Conservation (phyloP, 257 asterid genomes). For the Buddleja alternifolia region DNA sequence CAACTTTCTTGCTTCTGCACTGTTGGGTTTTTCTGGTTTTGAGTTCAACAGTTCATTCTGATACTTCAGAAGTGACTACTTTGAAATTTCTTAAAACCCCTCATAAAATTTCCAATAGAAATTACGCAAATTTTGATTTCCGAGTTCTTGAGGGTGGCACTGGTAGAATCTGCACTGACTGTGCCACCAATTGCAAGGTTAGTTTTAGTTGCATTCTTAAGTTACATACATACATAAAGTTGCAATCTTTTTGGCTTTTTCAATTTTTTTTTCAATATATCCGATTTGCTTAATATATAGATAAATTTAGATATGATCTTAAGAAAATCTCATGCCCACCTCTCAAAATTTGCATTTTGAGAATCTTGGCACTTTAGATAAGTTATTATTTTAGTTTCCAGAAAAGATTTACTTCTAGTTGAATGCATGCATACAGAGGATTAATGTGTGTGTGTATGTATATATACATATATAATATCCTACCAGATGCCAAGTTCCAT, state of each 20-base stretch:
- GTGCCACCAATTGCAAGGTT: conserved; percentile 85
- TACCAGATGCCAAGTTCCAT: conserved; percentile 24
- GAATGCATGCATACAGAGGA: conserved; percentile 11
- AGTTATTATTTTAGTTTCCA: conserved; percentile 1
- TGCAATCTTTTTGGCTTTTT: conserved; percentile 14
- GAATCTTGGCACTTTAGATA: background rate
- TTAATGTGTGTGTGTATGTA: no score
- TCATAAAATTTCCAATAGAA: conserved; percentile 55
- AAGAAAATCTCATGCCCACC: conserved; percentile 11
- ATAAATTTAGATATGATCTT: background rate
- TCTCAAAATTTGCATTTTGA: background rate
- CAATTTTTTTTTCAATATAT: background rate
- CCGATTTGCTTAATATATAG: background rate
- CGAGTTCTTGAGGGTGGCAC: conserved; percentile 49
- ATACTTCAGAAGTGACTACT: conserved; percentile 41
- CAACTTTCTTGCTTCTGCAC: conserved; percentile 43
- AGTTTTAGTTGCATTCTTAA: conserved; percentile 25
- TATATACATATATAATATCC: background rate
- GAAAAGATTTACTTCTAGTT: conserved; percentile 23
- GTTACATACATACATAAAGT: conserved; percentile 19
- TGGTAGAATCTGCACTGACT: conserved; percentile 49
- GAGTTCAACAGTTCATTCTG: conserved; percentile 36
- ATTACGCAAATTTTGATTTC: conserved; percentile 62
- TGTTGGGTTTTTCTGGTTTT: conserved; percentile 42
- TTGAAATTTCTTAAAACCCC: conserved; percentile 72